Conservation (phyloP, 2,329 filamentous ascomycete genomes). For the Amauroascus verrucosus region DNA sequence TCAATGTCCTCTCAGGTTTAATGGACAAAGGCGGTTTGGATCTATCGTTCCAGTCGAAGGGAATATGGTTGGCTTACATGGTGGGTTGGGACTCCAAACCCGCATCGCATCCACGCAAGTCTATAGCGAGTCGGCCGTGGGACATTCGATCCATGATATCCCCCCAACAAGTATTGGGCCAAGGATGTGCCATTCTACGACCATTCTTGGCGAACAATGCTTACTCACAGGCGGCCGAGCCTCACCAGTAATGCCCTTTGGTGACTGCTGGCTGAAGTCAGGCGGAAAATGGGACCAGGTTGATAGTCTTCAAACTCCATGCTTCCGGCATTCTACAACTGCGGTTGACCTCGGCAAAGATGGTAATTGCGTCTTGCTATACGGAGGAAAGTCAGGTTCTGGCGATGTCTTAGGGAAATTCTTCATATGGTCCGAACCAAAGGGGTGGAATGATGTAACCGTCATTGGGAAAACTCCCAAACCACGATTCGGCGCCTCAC, state of each 20-base stretch:
- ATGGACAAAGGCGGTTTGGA: slow-evolving; percentile 51
- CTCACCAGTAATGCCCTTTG: slow-evolving; percentile 59
- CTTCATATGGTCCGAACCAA: slow-evolving; percentile 44
- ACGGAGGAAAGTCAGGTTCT: slow-evolving; percentile 51
- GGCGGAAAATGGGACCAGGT: slow-evolving; percentile 54
- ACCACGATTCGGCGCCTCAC: slow-evolving; percentile 48
- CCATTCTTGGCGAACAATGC: slow-evolving; percentile 48
- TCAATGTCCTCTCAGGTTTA: slow-evolving; percentile 26
- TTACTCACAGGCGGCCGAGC: slow-evolving; percentile 66
- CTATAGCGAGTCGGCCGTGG: slow-evolving; percentile 39
- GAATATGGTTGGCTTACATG: slow-evolving; percentile 30
- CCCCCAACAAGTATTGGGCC: slow-evolving; percentile 30
- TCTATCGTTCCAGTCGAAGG: slow-evolving; percentile 39
- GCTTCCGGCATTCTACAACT: slow-evolving; percentile 65
- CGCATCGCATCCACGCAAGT: slow-evolving; percentile 40
- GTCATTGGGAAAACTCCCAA: slow-evolving; percentile 30
- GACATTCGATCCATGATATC: slow-evolving; percentile 37
- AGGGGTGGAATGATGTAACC: slow-evolving; percentile 42
- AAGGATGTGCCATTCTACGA: slow-evolving; percentile 68
- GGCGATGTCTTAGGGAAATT: slow-evolving; percentile 43
- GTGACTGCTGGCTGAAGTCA: slow-evolving; percentile 66
- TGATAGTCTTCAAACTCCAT: slow-evolving; percentile 55
- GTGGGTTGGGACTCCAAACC: slow-evolving; percentile 37
- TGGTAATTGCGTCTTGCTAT: slow-evolving; percentile 43
- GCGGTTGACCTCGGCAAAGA: slow-evolving; percentile 29